phyloP scores from a whole-genome alignment of 768 basidiomycete species.

The Lactarius tabidus region DNA sequence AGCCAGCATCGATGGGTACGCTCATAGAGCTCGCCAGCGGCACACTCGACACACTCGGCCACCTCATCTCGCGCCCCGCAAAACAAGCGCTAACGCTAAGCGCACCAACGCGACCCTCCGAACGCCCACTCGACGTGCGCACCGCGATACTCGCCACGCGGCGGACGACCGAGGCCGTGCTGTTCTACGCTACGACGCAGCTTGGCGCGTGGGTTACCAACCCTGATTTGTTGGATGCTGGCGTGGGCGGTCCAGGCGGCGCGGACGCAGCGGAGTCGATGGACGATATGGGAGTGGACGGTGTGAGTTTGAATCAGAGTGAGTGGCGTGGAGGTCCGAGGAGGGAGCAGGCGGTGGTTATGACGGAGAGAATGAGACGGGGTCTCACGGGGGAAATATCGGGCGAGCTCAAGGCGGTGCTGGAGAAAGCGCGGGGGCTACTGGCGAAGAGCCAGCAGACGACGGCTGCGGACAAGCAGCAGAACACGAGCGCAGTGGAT shows the following conservation, averaged over 20 bases:
- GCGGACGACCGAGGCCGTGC: conserved; percentile 60
- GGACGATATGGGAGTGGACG: conserved; percentile 34
- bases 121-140: conserved; percentile 49
- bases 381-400: conserved; percentile 82
- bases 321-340: conserved; percentile 45
- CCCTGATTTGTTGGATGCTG: conserved; percentile 46
- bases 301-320: conserved; percentile 26
- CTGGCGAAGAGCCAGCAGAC: conserved; percentile 55
- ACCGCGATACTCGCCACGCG: conserved; percentile 55
- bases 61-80: conserved; percentile 58
- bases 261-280: conserved; percentile 37
- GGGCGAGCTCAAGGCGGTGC: conserved; percentile 59
- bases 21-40: conserved; percentile 80
- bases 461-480: conserved; percentile 41
- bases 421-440: conserved; percentile 62
- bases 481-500: conserved; percentile 38
- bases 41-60: conserved; percentile 67
- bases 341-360: conserved; percentile 39
- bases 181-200: conserved; percentile 72
- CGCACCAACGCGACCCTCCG: conserved; percentile 31
- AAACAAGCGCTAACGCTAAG: conserved; percentile 48
- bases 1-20: conserved; percentile 82
- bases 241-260: no score
- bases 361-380: conserved; percentile 64
- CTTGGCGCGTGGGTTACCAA: conserved; percentile 75